These are phyloP conservation scores for Rhizophora mangle DNA, from an alignment of 345 rosid genomes.

Conservation along the genomic window DNA sequence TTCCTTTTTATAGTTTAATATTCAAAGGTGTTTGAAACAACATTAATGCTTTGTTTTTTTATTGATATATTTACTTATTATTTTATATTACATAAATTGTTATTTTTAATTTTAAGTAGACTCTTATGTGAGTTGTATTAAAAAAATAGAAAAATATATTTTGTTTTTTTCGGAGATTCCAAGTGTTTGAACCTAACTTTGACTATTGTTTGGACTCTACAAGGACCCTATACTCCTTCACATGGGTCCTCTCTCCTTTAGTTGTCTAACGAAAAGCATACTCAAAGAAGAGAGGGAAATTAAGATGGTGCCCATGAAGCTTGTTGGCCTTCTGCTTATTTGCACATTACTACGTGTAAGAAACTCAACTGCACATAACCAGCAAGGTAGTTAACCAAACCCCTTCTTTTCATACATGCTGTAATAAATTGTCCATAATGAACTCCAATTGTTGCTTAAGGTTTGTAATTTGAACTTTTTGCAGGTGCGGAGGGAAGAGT, in stretches of 20 bases:
- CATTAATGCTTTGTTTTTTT: not conserved
- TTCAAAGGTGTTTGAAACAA: slow-evolving; percentile 13
- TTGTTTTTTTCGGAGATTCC: slow-evolving; percentile 26
- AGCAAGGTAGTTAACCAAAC: slow-evolving; percentile 19
- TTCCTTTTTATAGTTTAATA: not conserved
- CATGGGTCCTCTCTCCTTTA: slow-evolving; percentile 20
- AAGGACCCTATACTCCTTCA: slow-evolving; percentile 23
- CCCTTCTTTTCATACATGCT: not conserved
- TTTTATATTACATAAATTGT: too few relatives aligned
- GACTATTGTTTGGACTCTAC: slow-evolving; percentile 34
- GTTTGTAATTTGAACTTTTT: not conserved
- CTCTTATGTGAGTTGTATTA: too few relatives aligned
- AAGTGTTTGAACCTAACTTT: slow-evolving; percentile 35
- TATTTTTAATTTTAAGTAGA: too few relatives aligned
- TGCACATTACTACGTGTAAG: slow-evolving; percentile 25
- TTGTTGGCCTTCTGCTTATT: slow-evolving; percentile 24
- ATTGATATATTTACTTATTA: too few relatives aligned
- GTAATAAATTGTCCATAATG: not conserved
- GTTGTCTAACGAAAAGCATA: slow-evolving; percentile 7
- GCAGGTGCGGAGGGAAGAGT: slow-evolving; percentile 14
- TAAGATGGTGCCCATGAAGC: slow-evolving; percentile 31
- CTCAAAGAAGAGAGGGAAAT: slow-evolving; percentile 7
- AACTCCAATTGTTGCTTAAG: not conserved
- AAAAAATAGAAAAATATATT: too few relatives aligned
- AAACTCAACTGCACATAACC: slow-evolving; percentile 11